These are phyloP conservation scores for Balamuthia mandrillaris DNA, from an alignment of 208 protist species.

Conservation along the genomic window DNA sequence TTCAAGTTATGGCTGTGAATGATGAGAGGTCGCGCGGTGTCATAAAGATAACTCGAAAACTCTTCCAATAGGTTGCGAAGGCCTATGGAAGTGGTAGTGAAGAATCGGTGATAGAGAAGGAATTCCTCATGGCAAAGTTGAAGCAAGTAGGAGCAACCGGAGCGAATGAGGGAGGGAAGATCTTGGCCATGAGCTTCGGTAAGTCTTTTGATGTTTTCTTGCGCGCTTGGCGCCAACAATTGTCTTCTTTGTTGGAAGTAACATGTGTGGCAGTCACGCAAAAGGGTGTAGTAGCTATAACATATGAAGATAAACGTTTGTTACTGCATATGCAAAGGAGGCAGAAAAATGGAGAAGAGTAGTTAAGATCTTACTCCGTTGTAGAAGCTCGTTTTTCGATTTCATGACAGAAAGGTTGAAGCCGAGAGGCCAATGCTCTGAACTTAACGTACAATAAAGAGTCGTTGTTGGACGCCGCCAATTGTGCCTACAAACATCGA, in stretches of 20 bases:
- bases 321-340: neutral
- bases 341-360: neutral
- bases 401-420: constrained; percentile 47
- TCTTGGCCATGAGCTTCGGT: neutral
- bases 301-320: neutral
- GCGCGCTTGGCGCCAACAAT: neutral
- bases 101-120: neutral
- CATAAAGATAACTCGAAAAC: neutral
- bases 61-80: neutral
- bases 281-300: neutral
- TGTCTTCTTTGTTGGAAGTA: constrained; percentile 44
- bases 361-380: neutral
- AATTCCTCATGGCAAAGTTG: neutral
- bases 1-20: neutral
- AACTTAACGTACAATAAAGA: constrained; percentile 51
- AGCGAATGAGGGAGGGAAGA: neutral
- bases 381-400: constrained; percentile 37
- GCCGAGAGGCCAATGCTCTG: constrained; percentile 42
- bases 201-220: neutral
- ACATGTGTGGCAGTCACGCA: constrained; percentile 38
- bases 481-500: too few species aligned
- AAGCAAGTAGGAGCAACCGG: neutral
- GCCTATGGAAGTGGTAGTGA: neutral
- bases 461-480: neutral
- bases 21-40: neutral